Evolutionary conservation across 1,284 basidiomycete species (phyloP), one percentile per base, ranked within the genome.

Genomic region (Microstroma glucosiphilum): DNA sequence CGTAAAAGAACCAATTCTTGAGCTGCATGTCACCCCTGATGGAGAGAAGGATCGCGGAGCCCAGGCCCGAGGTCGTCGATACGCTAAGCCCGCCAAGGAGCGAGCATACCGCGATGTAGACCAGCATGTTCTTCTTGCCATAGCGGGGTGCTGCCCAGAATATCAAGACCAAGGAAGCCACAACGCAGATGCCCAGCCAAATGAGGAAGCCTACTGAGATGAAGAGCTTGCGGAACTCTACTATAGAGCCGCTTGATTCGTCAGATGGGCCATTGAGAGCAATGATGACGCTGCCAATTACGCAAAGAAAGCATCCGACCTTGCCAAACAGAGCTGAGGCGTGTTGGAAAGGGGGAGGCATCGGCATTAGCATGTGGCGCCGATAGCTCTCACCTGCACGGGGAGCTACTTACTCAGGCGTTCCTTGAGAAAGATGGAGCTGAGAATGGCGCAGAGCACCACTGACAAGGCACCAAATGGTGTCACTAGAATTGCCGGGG

Each of bases 41-140:
- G 48, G 87, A 88, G 41, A 90, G 88, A 40, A 98, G 86, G 73
- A 98, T 96, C 48, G 92, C 89, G 23, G 90, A 83, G 42, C 94
- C 94, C 21, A 98, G 85, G 41, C 94, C 94, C 51, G 91, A 92
- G 2, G 92, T 96, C 63, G 94, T 93, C 71, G 90, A 92, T 70
- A 98, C 94, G 66, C 89, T 91, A 64, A 98, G 88, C 0, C 96
- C 94, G 30, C 94, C 94, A 74, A 97, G 96, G 83, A 97, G 87
- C 68, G 89, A 92, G 81, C 94, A 98, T 37, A 76, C 64, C 57
- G 74, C 69, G 58, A 79, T 79, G 80, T 97, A 96, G 85, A 92
- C 92, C 66, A 98, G 81, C 93, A 97, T 96, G 76, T 87, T 89
- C 81, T 88, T 88, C 81, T 89, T 92, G 60, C 94, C 94, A 79